Evolutionary conservation across 192 early-diverging fungal species (phyloP), one percentile per base, ranked within the genome.

Genomic region (Coemansia aciculifera): DNA sequence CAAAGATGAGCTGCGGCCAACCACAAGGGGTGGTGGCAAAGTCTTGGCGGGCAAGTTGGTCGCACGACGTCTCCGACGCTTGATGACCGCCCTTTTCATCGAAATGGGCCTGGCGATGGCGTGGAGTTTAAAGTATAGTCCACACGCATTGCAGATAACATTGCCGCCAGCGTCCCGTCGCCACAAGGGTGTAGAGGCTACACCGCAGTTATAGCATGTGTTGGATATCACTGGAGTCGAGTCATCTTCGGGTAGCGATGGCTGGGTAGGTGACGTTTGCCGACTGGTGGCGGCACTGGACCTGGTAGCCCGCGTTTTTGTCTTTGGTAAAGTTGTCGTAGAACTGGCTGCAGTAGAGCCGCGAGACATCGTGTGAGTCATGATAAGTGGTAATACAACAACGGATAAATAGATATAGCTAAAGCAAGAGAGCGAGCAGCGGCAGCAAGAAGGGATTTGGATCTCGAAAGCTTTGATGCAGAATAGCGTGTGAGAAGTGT

Each of bases 101-200:
- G 88, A 87, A 10, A 94, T 86, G 2, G 98, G 98, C 51, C 98
- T 84, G 1, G 89, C 86, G 43, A 91, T 88, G 39, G 91, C 92
- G 73, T 99, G 98, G 23, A 99, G 84, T 84, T 98, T 99, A 78
- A 89, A 90, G 75, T 92, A 99, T 63, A 99, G 77, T 0, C 98
- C 98, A 69, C 98, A 99, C 0, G 96, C 96, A 66, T 99, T 99
- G 74, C 98, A 99, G 17, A 99, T 88, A 3, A 94, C 87, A 29
- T 93, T 90, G 38, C 95, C 96, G 40, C 89, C 84, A 7, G 89
- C 87, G 77, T 95, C 89, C 13, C 95, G 84, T 3, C 98, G 89
- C 98, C 98, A 99, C 31, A 99, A 85, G 0, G 95, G 91, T 2
- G 98, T 99, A 15, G 89, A 90, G 21, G 89, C 93, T 0, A 92